phyloP scores from a whole-genome alignment of 768 basidiomycete species.

The Kwoniella sp. region DNA sequence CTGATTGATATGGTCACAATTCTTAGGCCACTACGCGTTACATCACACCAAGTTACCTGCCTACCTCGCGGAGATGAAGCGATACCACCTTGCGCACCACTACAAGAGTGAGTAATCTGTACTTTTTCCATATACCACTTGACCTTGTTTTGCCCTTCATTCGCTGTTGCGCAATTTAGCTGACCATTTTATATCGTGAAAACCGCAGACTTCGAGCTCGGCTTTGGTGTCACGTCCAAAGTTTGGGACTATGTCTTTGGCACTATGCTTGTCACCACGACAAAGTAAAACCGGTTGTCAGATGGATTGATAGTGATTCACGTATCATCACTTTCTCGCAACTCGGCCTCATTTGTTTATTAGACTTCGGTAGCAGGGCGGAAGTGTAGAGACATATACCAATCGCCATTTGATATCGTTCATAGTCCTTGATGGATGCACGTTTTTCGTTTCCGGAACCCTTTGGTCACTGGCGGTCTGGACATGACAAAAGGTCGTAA shows the following conservation, averaged over 20 bases:
- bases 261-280: slow-evolving; percentile 60
- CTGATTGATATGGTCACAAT: slow-evolving; percentile 66
- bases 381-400: too few relatives aligned
- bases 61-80: slow-evolving; percentile 90
- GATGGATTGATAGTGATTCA: too few relatives aligned
- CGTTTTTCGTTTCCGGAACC: too few relatives aligned
- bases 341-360: too few relatives aligned
- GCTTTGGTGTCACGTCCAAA: slow-evolving; percentile 91
- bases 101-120: slow-evolving; percentile 69
- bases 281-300: slow-evolving; percentile 35
- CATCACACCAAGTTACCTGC: slow-evolving; percentile 84
- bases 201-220: slow-evolving; percentile 78
- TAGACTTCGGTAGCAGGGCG: too few relatives aligned
- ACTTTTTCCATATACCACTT: neutral
- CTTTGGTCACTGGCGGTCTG: neutral
- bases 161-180: slow-evolving; percentile 12
- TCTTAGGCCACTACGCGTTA: slow-evolving; percentile 89
- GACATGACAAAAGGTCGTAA: too few relatives aligned
- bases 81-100: slow-evolving; percentile 95
- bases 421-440: neutral
- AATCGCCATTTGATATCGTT: too few relatives aligned
- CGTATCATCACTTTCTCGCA: too few relatives aligned
- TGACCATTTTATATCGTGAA: slow-evolving; percentile 8
- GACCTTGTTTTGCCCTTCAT: too few relatives aligned
- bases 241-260: slow-evolving; percentile 93